Base-by-base conservation (phyloP, 2,329 filamentous ascomycete species). In the Epichloe festucae region DNA sequence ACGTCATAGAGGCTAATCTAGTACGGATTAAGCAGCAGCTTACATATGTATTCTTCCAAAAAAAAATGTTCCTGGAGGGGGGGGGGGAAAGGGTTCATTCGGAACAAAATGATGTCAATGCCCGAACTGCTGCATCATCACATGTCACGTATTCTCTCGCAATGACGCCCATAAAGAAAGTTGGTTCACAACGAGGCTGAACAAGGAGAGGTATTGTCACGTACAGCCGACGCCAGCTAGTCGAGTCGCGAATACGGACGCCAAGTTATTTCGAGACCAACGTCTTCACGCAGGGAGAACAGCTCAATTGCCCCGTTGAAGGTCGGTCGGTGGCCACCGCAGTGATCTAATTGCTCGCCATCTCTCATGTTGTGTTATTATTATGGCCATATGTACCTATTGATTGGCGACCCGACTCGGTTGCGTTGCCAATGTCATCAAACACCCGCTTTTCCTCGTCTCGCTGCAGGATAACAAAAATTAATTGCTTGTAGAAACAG, bases 361-460 rank as follows among this genome's bases (percentile, higher is more conserved):
- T 11, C 19, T 36, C 31, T 34, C 40, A 17, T 45, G 34, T 50
- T 19, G 5, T 38, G 21, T 15, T 44, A 23, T 27, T 45, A 49
- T 49, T 19, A 39, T 43, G 31, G 36, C 19, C 35, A 51, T 27
- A 17, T 41, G 38, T 39, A 27, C 51, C 10, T 41, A 17, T 43
- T 50, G 31, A 34, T 39, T n/a, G 14, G 10, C 14, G 19, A 23
- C 40, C 15, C 40, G 14, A 17, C 15, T 34, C n/a, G 27, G 31
- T 8, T 17, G 19, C 17, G 38, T 19, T 23, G 19, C 35, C 23
- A 27, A 17, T 19, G 15, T 31, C 46, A 49, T 45, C 19, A 50
- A 40, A 39, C 34, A 53, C 48, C 43, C 44, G 47, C 47, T 46
- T 48, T 38, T 36, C n/a, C 35, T n/a, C n/a, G 34, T 40, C 35